A percentile compares a stretch with the other conserved stretches of the same genome.
phyloP scores from a whole-genome alignment of 1,139 yeast species.

The Lodderomyces beijingensis region DNA sequence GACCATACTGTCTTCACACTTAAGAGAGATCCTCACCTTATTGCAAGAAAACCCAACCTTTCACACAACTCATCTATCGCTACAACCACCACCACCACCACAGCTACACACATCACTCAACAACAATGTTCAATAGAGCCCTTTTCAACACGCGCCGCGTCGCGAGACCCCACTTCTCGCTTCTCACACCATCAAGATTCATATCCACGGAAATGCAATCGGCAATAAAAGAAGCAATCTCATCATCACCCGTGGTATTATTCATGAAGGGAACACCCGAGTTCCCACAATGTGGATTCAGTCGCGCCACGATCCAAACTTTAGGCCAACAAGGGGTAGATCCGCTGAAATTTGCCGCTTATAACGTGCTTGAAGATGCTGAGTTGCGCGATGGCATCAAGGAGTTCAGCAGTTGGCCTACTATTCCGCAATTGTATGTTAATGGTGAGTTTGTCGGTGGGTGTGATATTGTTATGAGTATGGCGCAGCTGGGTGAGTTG shows the following conservation, averaged over 20 bases:
- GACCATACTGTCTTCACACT: too few species aligned
- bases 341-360: constrained; percentile 94
- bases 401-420: constrained; percentile 95
- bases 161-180: too few species aligned
- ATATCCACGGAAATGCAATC: constrained; percentile 73
- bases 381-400: constrained; percentile 92
- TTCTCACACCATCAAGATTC: too few species aligned
- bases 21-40: too few species aligned
- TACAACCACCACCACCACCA: too few species aligned
- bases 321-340: constrained; percentile 97
- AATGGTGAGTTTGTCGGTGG: constrained; percentile 92
- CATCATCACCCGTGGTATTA: constrained; percentile 87
- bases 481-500: constrained; percentile 91
- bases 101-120: too few species aligned
- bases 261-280: constrained; percentile 98
- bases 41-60: too few species aligned
- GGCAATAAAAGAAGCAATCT: constrained; percentile 83
- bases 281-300: constrained; percentile 96
- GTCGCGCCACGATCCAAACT: constrained; percentile 88
- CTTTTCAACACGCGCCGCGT: too few species aligned
- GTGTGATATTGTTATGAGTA: constrained; percentile 87
- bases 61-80: too few species aligned
- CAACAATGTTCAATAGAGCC: too few species aligned
- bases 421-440: constrained; percentile 73
- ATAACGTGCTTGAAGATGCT: constrained; percentile 90